Percentiles rank a stretch among this genome's conserved stretches.
Evolutionary conservation across 257 asterid species (phyloP).

Genomic region (Avicennia marina): DNA sequence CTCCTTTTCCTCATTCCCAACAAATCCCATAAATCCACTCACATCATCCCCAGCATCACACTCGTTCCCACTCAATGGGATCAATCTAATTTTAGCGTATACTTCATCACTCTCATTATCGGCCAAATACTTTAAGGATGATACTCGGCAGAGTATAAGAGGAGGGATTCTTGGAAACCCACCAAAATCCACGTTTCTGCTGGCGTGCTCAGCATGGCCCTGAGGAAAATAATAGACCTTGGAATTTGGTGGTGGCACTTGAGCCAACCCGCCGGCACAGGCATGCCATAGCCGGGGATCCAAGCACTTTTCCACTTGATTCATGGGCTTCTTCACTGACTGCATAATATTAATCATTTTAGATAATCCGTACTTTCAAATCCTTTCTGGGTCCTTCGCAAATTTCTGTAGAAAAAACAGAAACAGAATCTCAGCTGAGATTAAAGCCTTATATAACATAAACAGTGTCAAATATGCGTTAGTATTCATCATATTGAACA

Average conservation of each 20-base stretch:
- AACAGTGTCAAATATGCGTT: too few species aligned
- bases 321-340: too few species aligned
- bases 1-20: slow-evolving; percentile 34
- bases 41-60: slow-evolving; percentile 29
- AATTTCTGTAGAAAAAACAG: slow-evolving; percentile 11
- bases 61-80: slow-evolving; percentile 29
- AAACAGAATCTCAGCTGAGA: slow-evolving; percentile 1
- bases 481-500: background rate
- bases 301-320: slow-evolving; percentile 35
- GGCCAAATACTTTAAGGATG: slow-evolving; percentile 32
- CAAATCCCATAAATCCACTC: slow-evolving; percentile 19
- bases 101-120: slow-evolving; percentile 51
- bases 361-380: background rate
- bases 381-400: slow-evolving; percentile 1
- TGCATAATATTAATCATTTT: slow-evolving; percentile 65
- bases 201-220: slow-evolving; percentile 51
- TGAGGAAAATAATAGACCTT: slow-evolving; percentile 53
- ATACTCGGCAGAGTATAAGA: slow-evolving; percentile 38
- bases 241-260: slow-evolving; percentile 43
- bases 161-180: slow-evolving; percentile 37
- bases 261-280: slow-evolving; percentile 51
- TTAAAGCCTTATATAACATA: background rate
- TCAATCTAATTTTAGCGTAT: slow-evolving; percentile 35
- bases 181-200: slow-evolving; percentile 32
- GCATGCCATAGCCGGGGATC: slow-evolving; percentile 53